Percentiles rank a stretch among this genome's conserved stretches.
Conservation (phyloP, 306 rosid genomes). For the Mimosa pudica region DNA sequence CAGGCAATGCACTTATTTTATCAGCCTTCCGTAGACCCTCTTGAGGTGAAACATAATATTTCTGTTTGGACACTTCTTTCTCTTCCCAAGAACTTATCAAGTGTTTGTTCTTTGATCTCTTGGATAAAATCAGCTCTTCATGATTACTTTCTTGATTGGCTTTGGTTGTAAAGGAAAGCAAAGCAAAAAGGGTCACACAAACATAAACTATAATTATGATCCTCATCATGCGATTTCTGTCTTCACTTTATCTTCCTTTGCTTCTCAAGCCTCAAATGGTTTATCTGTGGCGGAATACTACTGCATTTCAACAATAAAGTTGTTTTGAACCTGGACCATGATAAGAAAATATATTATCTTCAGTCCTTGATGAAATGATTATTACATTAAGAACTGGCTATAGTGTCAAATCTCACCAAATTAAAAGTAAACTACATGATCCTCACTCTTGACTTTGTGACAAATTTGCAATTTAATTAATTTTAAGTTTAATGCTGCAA, state of each 20-base stretch:
- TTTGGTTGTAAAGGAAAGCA: conserved; percentile 27
- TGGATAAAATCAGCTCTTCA: conserved; percentile 43
- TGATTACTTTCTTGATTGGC: conserved; percentile 46
- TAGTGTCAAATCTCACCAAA: no score
- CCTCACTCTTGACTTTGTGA: no score
- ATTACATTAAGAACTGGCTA: no score
- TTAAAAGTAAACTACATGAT: no score
- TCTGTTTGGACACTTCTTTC: conserved; percentile 20
- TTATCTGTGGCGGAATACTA: not conserved
- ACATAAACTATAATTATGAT: conserved; percentile 17
- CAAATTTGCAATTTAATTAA: not conserved
- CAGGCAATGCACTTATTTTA: conserved; percentile 55
- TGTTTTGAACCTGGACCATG: no score
- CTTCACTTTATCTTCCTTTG: not conserved
- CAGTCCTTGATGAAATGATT: no score
- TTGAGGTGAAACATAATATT: conserved; percentile 33
- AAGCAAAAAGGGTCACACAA: conserved; percentile 34
- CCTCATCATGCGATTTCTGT: conserved; percentile 28
- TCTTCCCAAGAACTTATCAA: conserved; percentile 24
- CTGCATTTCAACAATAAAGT: not conserved
- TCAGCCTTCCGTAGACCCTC: conserved; percentile 44
- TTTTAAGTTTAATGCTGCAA: not conserved
- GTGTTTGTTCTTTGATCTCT: conserved; percentile 28
- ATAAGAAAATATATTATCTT: no score
- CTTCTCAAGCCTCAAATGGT: not conserved